A percentile compares a stretch with the other conserved stretches of the same genome.
Conservation (phyloP, 345 rosid species). For the Corymbia maculata region DNA sequence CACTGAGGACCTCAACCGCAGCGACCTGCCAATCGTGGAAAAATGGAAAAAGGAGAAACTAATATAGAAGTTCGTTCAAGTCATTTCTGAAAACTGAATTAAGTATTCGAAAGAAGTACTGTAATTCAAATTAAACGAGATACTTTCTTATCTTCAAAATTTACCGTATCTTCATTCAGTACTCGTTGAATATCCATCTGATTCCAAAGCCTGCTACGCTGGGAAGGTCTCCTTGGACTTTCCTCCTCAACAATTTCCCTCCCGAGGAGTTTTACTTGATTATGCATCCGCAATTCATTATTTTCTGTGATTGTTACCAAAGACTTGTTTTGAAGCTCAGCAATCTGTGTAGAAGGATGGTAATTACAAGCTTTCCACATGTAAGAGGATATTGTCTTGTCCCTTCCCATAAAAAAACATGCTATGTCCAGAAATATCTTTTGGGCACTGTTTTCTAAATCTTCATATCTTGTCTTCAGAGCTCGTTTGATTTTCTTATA, state of each 20-base stretch:
- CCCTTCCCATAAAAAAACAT: no score
- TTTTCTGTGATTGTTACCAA: not conserved
- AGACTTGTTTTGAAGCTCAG: rapidly evolving
- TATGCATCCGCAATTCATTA: rapidly evolving
- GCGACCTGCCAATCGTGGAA: not conserved
- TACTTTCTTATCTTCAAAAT: not conserved
- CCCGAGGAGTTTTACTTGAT: not conserved
- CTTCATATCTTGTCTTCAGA: no score
- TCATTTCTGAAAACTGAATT: no score
- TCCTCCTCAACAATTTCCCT: not conserved
- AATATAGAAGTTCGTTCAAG: not conserved
- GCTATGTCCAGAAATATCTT: no score
- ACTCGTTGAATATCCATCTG: rapidly evolving
- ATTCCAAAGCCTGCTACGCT: not conserved
- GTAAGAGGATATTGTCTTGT: no score
- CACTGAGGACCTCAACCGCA: not conserved
- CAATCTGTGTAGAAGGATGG: rapidly evolving
- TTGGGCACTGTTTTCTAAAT: no score
- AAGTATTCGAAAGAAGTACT: no score
- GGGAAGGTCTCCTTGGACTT: not conserved
- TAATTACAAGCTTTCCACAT: no score
- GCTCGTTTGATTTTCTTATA: rapidly evolving
- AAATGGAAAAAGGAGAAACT: no score
- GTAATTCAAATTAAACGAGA: no score
- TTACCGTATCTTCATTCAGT: not conserved